Evolutionary conservation across 441 rosid species (phyloP), one percentile per base, ranked within the genome.

Genomic region (Viola pubescens): DNA sequence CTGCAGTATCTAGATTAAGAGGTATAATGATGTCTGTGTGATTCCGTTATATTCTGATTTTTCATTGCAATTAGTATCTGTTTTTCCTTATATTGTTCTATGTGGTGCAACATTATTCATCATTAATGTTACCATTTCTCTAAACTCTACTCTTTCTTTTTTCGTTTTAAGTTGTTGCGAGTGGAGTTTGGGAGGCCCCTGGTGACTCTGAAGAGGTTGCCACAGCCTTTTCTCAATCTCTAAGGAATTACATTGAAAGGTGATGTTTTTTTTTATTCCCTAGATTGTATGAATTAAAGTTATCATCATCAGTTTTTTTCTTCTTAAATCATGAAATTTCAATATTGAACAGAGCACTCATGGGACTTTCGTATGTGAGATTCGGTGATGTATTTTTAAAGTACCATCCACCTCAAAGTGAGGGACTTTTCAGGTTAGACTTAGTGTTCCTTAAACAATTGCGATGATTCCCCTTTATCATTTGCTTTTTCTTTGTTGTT

Each of bases 131-230:
- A 16, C 56, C 1, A 48, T 52, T 16, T 38, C 48, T 48, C 34
- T 72, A 13, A 48, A 43, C 26, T 49, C 56, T 26, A 26, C 60
- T 40, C 63, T 56, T 54, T 46, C 66, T 37, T 64, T 56, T 55
- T 67, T 63, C 52, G 63, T 63, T 54, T 69, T 60, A 72, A 95
- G 98, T 83, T 79, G 87, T 89, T 71, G 89, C 99, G 61, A 86
- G 96, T 48, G 99, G 99, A 72, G 73, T 84, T 66, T 95, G 99
- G 99, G 77, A 84, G 70, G 88, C 98, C 71, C 98, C 99, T 76
- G 99, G 99, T 65, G 98, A 91, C 74, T 86, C 96, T n/a, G 98
- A 95, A 77, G 98, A 91, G 90, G 83, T 95, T 70, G 96, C 97
- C 7, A 76, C 85, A 63, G 98, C 99, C 71, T 85, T 95, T 65